These are phyloP conservation scores for Rhizopus microsporus DNA, from an alignment of 371 early-diverging fungal species.

Conservation along the genomic window DNA sequence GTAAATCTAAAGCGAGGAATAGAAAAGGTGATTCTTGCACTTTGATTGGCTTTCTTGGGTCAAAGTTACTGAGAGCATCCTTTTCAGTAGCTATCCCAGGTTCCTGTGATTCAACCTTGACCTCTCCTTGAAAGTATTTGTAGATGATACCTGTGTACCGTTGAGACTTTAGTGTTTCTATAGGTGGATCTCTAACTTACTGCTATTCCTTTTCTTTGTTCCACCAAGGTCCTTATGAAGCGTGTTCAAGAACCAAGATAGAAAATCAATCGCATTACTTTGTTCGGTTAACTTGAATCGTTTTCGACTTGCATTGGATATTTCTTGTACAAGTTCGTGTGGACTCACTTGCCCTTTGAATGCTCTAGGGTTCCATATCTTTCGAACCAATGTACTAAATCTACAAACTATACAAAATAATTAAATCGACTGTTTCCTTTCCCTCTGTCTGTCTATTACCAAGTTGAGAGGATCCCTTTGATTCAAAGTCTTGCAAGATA, in stretches of 20 bases:
- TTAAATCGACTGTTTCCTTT: background rate
- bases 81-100: conserved; percentile 42
- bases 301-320: conserved; percentile 81
- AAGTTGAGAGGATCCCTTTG: conserved; percentile 55
- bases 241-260: conserved; percentile 93
- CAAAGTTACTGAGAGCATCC: conserved; percentile 40
- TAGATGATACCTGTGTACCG: conserved; percentile 66
- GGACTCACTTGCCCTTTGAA: conserved; percentile 97
- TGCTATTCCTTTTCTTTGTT: conserved; percentile 68
- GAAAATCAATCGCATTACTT: conserved; percentile 87
- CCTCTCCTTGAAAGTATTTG: conserved; percentile 83
- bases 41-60: conserved; percentile 53
- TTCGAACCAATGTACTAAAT: conserved; percentile 81
- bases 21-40: conserved; percentile 72
- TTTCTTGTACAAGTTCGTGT: conserved; percentile 94
- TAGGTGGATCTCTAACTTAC: conserved; percentile 35
- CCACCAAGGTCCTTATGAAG: conserved; percentile 88
- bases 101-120: conserved; percentile 70
- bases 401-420: conserved; percentile 55
- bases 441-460: conserved; percentile 26
- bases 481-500: conserved; percentile 66
- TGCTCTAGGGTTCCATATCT: conserved; percentile 93
- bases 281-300: conserved; percentile 81
- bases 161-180: background rate
- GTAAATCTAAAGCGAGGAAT: conserved; percentile 88